Evolutionary conservation across 495 filamentous ascomycete genomes (phyloP).

Genomic region (Penicillium maclennaniae): DNA sequence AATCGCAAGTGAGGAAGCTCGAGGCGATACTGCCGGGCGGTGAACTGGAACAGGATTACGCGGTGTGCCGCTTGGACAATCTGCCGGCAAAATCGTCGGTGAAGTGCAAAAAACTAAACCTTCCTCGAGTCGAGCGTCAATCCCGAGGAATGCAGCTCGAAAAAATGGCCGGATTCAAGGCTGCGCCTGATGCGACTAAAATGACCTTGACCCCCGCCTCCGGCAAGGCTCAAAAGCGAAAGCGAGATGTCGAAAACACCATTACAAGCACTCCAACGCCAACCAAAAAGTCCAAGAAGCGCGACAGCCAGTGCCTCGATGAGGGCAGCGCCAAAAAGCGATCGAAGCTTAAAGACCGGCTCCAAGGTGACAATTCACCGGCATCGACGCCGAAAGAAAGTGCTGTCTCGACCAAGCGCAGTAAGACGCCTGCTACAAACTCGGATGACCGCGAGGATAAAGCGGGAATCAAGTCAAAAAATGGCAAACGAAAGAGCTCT

Average conservation of each 20-base stretch:
- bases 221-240: conserved; percentile 36
- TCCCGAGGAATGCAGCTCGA: conserved; percentile 1
- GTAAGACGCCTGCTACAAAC: conserved; percentile 22
- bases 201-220: conserved; percentile 17
- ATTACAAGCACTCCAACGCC: conserved; percentile 31
- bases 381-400: conserved; percentile 24
- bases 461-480: conserved; percentile 29
- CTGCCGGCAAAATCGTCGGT: conserved; percentile 14
- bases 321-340: conserved; percentile 25
- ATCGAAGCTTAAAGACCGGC: conserved; percentile 15
- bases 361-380: conserved; percentile 19
- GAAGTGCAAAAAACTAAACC: conserved; percentile 16
- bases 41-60: background rate
- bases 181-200: conserved; percentile 16
- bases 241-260: conserved; percentile 33
- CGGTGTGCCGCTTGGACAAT: background rate
- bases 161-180: conserved; percentile 28
- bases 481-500: conserved; percentile 25
- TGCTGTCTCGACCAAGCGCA: conserved; percentile 26
- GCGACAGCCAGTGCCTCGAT: conserved; percentile 17
- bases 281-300: conserved; percentile 39
- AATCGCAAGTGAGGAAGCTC: background rate
- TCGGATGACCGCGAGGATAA: conserved; percentile 14
- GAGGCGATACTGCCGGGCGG: conserved; percentile 8
- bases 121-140: conserved; percentile 3